Evolutionary conservation across 2,329 filamentous ascomycete species (phyloP).

Genomic region (Spiromastix sp.): DNA sequence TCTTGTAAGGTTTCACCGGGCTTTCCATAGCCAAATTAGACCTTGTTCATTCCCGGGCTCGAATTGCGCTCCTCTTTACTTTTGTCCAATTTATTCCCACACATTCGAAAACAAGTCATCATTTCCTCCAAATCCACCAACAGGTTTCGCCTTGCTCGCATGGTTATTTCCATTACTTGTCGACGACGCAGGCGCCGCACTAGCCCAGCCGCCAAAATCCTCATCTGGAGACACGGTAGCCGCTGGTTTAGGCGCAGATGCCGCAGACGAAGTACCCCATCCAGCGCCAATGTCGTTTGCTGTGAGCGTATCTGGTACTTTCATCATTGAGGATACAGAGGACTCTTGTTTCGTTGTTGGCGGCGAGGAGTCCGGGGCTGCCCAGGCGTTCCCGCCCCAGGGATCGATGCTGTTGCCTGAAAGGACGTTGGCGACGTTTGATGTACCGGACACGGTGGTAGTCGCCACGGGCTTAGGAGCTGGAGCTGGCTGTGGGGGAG

Average conservation of each 20-base stretch:
- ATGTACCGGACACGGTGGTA: constrained; percentile 27
- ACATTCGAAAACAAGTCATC: constrained; percentile 95
- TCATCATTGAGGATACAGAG: constrained; percentile 27
- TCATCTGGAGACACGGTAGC: constrained; percentile 78
- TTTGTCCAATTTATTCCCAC: constrained; percentile 60
- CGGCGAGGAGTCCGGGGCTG: constrained; percentile 49
- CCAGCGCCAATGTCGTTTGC: constrained; percentile 57
- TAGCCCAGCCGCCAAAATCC: constrained; percentile 93
- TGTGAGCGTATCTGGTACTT: constrained; percentile 37
- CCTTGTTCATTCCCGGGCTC: no score
- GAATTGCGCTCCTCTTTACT: no score
- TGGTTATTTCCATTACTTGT: constrained; percentile 28
- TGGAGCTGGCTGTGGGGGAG: constrained; percentile 22
- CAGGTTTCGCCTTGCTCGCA: constrained; percentile 41
- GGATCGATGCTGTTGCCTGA: constrained; percentile 49
- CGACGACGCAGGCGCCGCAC: constrained; percentile 50
- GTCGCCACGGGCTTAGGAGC: constrained; percentile 20
- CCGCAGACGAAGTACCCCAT: constrained; percentile 42
- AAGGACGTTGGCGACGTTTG: constrained; percentile 32
- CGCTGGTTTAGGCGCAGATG: constrained; percentile 25
- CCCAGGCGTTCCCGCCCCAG: constrained; percentile 85
- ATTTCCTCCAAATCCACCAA: constrained; percentile 49
- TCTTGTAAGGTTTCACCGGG: no score
- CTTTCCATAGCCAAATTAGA: no score
- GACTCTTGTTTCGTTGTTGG: constrained; percentile 27